These are phyloP conservation scores for Candida koratica DNA, from an alignment of 805 yeast genomes.

Conservation along the genomic window DNA sequence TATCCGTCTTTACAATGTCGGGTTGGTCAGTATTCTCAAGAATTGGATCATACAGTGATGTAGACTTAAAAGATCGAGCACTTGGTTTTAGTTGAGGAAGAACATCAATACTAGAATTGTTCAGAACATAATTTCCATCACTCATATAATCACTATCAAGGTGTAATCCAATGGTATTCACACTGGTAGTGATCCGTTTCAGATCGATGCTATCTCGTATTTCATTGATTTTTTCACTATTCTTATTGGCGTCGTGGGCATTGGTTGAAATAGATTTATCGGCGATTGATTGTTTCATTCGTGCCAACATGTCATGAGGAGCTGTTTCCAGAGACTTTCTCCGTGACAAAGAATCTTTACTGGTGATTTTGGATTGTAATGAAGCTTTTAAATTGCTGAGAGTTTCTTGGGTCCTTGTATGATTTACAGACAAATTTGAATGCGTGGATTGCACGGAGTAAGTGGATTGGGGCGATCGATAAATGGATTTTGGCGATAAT, in stretches of 20 bases:
- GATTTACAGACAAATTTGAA: constrained; percentile 13
- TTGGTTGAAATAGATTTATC: constrained; percentile 16
- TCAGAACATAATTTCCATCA: constrained; percentile 10
- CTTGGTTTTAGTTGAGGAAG: constrained; percentile 2
- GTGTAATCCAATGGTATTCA: constrained; percentile 2
- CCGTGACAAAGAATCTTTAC: constrained; percentile 10
- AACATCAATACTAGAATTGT: constrained; percentile 8
- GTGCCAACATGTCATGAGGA: constrained; percentile 25
- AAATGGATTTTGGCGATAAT: constrained; percentile 3
- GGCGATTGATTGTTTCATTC: constrained; percentile 24
- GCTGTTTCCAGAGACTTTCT: constrained; percentile 12
- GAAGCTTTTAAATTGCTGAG: constrained; percentile 12
- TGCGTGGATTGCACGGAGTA: constrained; percentile 11
- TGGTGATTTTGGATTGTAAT: constrained; percentile 7
- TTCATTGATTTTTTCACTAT: constrained; percentile 19
- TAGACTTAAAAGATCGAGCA: constrained; percentile 10
- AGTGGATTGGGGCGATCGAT: constrained; percentile 6
- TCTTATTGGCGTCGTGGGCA: background rate
- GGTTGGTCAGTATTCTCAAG: constrained; percentile 9
- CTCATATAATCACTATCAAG: constrained; percentile 7
- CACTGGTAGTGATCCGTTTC: constrained; percentile 24
- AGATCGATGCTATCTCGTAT: constrained; percentile 36
- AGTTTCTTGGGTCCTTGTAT: constrained; percentile 15
- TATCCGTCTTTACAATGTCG: constrained; percentile 11
- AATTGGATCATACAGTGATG: constrained; percentile 10